Evolutionary conservation across 352 stramenopile species (phyloP).

Genomic region (Globisporangium acanthophoron): DNA sequence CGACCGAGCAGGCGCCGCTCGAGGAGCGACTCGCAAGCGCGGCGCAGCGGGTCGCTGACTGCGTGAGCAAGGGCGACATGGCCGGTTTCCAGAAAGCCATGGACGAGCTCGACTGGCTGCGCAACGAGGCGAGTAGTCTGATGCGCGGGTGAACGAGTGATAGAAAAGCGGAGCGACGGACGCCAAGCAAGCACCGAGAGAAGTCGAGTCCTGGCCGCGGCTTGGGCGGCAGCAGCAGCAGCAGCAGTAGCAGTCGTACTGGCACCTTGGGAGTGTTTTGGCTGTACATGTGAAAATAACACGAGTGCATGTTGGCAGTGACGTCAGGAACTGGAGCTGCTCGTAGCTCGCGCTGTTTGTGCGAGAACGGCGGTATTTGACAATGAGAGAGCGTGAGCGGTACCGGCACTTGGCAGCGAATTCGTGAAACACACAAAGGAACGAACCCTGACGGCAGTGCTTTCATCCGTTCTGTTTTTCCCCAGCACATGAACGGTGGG

Average conservation of each 20-base stretch:
- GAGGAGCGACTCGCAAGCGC: constrained; percentile 64
- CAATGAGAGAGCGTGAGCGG: too few relatives aligned
- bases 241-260: not conserved
- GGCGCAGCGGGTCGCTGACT: constrained; percentile 67
- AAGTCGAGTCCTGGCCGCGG: too few relatives aligned
- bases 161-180: not conserved
- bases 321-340: too few relatives aligned
- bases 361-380: too few relatives aligned
- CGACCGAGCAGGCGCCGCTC: constrained; percentile 14
- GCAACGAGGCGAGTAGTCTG: constrained; percentile 71
- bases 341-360: too few relatives aligned
- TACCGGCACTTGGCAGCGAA: too few relatives aligned
- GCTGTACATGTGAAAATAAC: constrained; percentile 12
- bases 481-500: too few relatives aligned
- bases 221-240: not conserved
- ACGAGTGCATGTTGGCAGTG: constrained; percentile 7
- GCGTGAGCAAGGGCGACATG: constrained; percentile 77
- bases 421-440: too few relatives aligned
- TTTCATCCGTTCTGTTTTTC: too few relatives aligned
- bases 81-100: constrained; percentile 75
- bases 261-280: not conserved
- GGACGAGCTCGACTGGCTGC: constrained; percentile 72
- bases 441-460: too few relatives aligned
- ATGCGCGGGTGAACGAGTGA: constrained; percentile 45
- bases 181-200: not conserved